Conservation (phyloP, 768 basidiomycete genomes). For the Mycena galopus region DNA sequence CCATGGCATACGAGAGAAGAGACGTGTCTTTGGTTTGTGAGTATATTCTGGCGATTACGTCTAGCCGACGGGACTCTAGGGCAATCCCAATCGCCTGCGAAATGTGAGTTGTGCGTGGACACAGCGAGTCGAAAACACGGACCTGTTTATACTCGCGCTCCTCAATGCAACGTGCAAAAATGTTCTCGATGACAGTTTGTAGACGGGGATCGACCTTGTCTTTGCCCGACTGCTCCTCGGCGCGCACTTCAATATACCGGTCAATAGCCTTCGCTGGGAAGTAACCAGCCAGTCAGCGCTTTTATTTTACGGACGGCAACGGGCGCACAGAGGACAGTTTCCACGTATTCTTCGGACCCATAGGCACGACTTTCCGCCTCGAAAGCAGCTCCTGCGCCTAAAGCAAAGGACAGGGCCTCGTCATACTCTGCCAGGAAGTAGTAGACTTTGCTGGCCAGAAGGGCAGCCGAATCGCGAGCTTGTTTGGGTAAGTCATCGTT, state of each 20-base stretch:
- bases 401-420: conserved; percentile 95
- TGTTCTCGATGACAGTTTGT: conserved; percentile 88
- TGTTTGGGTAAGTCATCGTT: conserved; percentile 78
- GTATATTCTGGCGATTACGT: conserved; percentile 87
- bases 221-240: conserved; percentile 65
- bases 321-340: conserved; percentile 92
- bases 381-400: conserved; percentile 91
- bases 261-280: conserved; percentile 93
- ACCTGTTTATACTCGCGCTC: conserved; percentile 95
- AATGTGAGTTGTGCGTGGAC: conserved; percentile 32
- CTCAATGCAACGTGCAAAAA: conserved; percentile 86
- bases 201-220: conserved; percentile 85
- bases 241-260: conserved; percentile 83
- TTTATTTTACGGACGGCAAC: conserved; percentile 7
- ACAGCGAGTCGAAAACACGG: conserved; percentile 29
- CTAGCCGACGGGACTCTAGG: conserved; percentile 89
- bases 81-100: conserved; percentile 93
- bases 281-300: conserved; percentile 7
- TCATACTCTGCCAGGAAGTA: conserved; percentile 97
- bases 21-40: conserved; percentile 78
- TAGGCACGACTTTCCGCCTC: conserved; percentile 74
- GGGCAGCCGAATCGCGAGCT: conserved; percentile 85
- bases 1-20: conserved; percentile 91
- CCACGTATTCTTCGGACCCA: conserved; percentile 88
- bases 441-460: conserved; percentile 98